Conservation (phyloP, 2,329 filamentous ascomycete genomes). For the Podosphaera xanthii region DNA sequence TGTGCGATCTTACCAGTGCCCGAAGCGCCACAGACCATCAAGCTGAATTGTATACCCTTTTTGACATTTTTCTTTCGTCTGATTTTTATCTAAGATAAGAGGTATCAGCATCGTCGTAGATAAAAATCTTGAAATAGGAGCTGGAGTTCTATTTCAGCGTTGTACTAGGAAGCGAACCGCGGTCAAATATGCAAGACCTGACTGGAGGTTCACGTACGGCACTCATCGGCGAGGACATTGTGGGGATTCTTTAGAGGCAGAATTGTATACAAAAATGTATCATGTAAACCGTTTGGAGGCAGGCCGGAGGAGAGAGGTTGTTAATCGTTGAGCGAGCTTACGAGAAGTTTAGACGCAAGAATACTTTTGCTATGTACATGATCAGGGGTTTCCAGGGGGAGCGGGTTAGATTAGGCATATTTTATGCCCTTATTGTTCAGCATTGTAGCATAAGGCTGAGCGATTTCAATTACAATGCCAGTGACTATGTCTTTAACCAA, state of each 20-base stretch:
- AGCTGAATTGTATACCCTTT: slow-evolving; percentile 86
- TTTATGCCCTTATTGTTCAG: no score
- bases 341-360: no score
- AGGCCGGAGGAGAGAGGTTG: slow-evolving; percentile 3
- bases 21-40: slow-evolving; percentile 99
- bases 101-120: neutral
- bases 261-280: no score
- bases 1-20: slow-evolving; percentile 55
- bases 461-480: no score
- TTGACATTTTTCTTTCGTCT: slow-evolving; percentile 98
- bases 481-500: no score
- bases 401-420: no score
- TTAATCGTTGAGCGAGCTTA: no score
- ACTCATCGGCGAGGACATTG: slow-evolving; percentile 29
- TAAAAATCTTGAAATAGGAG: no score
- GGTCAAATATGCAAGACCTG: slow-evolving; percentile 11
- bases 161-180: slow-evolving; percentile 11
- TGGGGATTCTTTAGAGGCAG: slow-evolving; percentile 8
- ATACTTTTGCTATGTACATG: no score
- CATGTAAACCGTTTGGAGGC: no score
- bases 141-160: slow-evolving; percentile 1
- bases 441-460: no score
- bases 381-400: no score
- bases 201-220: slow-evolving; percentile 22
- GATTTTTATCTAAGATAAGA: slow-evolving; percentile 55